phyloP scores from a whole-genome alignment of 805 yeast species.

The Ogataea paraovalis region DNA sequence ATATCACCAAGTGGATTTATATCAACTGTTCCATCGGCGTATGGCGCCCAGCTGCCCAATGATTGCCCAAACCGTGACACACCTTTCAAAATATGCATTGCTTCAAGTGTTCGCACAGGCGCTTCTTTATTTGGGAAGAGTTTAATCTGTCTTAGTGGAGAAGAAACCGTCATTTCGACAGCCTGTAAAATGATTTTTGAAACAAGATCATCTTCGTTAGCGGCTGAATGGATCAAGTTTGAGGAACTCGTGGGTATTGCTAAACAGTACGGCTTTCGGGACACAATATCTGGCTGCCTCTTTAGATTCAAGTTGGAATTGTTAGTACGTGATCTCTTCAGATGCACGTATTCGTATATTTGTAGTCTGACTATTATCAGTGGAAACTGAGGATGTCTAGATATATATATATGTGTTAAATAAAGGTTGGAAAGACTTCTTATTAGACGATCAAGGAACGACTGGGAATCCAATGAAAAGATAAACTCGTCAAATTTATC shows the following conservation, averaged over 20 bases:
- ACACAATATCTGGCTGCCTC: conserved; percentile 39
- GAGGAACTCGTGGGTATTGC: conserved; percentile 69
- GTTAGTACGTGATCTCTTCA: conserved; percentile 8
- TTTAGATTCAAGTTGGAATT: conserved; percentile 4
- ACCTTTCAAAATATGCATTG: conserved; percentile 58
- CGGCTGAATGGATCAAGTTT: conserved; percentile 51
- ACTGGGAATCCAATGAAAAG: conserved; percentile 44
- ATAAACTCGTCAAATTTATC: conserved; percentile 28
- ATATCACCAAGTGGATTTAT: conserved; percentile 53
- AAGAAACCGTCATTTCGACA: conserved; percentile 49
- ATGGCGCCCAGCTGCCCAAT: conserved; percentile 68
- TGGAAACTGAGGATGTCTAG: conserved; percentile 62
- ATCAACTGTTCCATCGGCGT: conserved; percentile 67
- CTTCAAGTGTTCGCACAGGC: conserved; percentile 45
- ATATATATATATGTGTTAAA: conserved; percentile 60
- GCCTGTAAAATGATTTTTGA: conserved; percentile 56
- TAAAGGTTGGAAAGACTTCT: conserved; percentile 47
- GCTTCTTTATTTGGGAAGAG: conserved; percentile 33
- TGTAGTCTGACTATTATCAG: conserved; percentile 61
- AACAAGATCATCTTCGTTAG: conserved; percentile 38
- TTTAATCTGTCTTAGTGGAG: conserved; percentile 40
- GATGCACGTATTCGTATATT: conserved; percentile 49
- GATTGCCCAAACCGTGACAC: conserved; percentile 58
- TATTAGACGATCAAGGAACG: conserved; percentile 46
- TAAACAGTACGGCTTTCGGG: conserved; percentile 60